Base-by-base conservation (phyloP, 2,329 filamentous ascomycete species). In the Ceratocystis diversiconidia region DNA sequence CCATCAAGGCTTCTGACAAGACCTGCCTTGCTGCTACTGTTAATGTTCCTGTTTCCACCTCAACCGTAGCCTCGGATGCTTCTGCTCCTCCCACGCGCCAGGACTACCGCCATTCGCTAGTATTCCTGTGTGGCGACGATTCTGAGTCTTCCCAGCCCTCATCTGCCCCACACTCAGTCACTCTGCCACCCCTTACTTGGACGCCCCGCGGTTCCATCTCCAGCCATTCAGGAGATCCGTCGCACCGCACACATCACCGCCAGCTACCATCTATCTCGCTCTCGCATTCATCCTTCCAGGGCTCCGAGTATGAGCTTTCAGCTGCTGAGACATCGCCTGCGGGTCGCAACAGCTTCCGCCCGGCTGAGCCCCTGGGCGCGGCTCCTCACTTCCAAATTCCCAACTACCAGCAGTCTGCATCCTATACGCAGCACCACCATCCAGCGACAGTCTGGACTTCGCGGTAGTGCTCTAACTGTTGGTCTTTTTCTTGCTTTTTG, bases 31-130 rank as follows among this genome's bases (percentile, higher is more conserved):
- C 52, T 17, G 3, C 52, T 30, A 28, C 52, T n/a, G 15, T 22
- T 28, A 12, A 30, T 17, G 4, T 8, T 12, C 19, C 50, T 55
- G n/a, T 50, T 3, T 22, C 46, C 19, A 12, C 50, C 12, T 25
- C 8, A 12, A 5, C 52, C 52, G 12, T 17, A 17, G 52, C 22
- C 2, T 25, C 52, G 4, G 28, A 57, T 28, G 52, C 22, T 41
- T 41, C 36, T 28, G 52, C 22, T 2, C 52, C 52, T 12, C 52
- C 52, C 22, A 22, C 52, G 25, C 52, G 52, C 52, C 52, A 28
- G 15, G 52, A 57, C 52, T 57, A 57, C 52, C 52, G 52, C 52
- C 52, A 57, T 28, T 57, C 52, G 25, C 52, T 57, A 28, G 52
- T 19, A 15, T 57, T 57, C 22, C 52, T 57, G 25, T 57, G 52